Base-by-base conservation (phyloP, 441 rosid genomes). In the Gossypium gossypioides region DNA sequence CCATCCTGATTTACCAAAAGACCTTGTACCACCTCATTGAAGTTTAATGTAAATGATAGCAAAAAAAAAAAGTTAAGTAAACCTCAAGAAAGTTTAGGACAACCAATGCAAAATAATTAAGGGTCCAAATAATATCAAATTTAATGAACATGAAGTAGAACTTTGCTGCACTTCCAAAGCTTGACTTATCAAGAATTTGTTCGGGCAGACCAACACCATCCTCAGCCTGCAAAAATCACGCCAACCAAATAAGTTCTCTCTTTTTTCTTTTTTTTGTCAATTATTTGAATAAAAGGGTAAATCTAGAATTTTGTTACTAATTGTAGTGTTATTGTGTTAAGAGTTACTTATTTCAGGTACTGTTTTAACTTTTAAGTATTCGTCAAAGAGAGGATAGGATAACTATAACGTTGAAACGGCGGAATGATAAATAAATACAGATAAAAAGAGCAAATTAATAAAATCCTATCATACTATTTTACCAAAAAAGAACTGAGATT, bases 141-240 rank as follows among this genome's bases (percentile, higher is more conserved):
- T 79, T 80, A 29, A 80, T 81, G 80, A 84, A 95, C 57, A 79
- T 0, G 66, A 95, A 95, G 76, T 95, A 95, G 72, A 70, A 70
- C 79, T 84, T 88, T 21, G 91, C 88, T 77, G 87, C 82, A 54
- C 75, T 80, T 44, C 82, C 90, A 12, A 95, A 95, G 80, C 82
- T 81, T 9, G 89, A 75, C 56, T 88, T 87, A 60, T 89, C 92
- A 32, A 95, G 98, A 64, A 95, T 82, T 81, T 95, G 81, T 84
- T 89, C 98, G 0, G 99, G 97, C 42, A 95, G 81, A 15, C 99
- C 99, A 55, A 89, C 78, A 42, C 99, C 98, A 81, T 95, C 99
- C 86, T 86, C 95, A 72, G 98, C 97, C 99, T 95, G 79, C 68
- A 66, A 67, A 74, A 75, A 50, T 13, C 40, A 73, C 67, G 59